Evolutionary conservation across 495 filamentous ascomycete species (phyloP).

Genomic region (Echria macrotheca): DNA sequence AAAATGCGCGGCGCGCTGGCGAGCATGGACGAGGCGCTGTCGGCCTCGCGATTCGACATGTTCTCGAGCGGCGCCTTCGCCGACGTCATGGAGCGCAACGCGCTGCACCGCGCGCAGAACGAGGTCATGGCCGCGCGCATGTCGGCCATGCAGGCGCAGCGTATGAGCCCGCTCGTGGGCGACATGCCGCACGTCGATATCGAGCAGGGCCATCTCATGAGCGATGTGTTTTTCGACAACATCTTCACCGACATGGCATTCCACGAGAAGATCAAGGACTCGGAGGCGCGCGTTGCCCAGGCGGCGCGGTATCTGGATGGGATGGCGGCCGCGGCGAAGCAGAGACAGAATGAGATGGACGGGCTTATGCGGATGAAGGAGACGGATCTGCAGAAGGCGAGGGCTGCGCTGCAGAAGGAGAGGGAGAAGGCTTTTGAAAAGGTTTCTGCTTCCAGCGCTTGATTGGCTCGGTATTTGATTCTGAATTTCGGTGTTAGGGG

Average conservation of each 20-base stretch:
- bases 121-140: conserved; percentile 17
- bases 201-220: conserved; percentile 32
- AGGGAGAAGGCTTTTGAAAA: conserved; percentile 30
- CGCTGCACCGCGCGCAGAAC: conserved; percentile 32
- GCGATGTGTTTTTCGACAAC: conserved; percentile 45
- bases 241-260: conserved; percentile 42
- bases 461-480: no score
- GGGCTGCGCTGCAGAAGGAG: conserved; percentile 35
- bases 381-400: conserved; percentile 24
- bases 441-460: no score
- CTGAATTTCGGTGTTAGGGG: no score
- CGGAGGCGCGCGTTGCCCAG: conserved; percentile 22
- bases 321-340: conserved; percentile 16
- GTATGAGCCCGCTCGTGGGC: conserved; percentile 26
- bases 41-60: conserved; percentile 25
- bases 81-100: conserved; percentile 39
- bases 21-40: conserved; percentile 28
- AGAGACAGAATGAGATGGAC: conserved; percentile 17
- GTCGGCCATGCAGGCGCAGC: conserved; percentile 29
- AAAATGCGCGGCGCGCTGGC: conserved; percentile 22
- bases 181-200: conserved; percentile 30
- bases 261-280: conserved; percentile 41
- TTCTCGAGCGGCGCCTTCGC: conserved; percentile 26
- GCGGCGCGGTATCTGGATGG: conserved; percentile 20
- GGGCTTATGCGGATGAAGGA: conserved; percentile 20